A percentile compares a stretch with the other conserved stretches of the same genome.
phyloP scores from a whole-genome alignment of 257 asterid genomes.

The Fraxinus quadrangulata region DNA sequence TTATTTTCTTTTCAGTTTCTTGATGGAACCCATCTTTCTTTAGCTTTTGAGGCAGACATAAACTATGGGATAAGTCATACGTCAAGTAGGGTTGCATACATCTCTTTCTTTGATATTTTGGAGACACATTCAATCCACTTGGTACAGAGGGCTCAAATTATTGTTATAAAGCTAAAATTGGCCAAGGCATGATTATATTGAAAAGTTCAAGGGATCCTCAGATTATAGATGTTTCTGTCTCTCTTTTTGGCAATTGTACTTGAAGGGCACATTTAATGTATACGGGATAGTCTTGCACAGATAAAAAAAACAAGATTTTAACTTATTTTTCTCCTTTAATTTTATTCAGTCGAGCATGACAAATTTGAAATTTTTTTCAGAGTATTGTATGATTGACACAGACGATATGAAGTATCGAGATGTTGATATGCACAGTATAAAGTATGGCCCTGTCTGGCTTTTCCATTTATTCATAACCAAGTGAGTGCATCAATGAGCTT shows the following conservation, averaged over 20 bases:
- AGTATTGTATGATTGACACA: too few relatives aligned
- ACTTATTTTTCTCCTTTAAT: too few relatives aligned
- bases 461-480: neutral
- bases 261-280: neutral
- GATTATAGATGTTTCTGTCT: too few relatives aligned
- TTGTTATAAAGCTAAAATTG: constrained; percentile 30
- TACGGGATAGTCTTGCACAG: neutral
- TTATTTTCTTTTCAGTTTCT: constrained; percentile 22
- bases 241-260: neutral
- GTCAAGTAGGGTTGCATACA: constrained; percentile 5
- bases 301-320: too few relatives aligned
- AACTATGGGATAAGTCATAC: constrained; percentile 27
- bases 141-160: constrained; percentile 28
- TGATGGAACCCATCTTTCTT: constrained; percentile 22
- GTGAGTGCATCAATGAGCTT: neutral
- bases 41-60: constrained; percentile 31
- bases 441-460: neutral
- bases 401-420: neutral
- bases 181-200: constrained; percentile 9
- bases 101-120: constrained; percentile 3
- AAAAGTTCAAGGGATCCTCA: constrained; percentile 2
- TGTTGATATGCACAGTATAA: neutral
- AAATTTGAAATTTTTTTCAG: neutral
- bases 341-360: neutral
- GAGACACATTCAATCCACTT: too few relatives aligned